Base-by-base conservation (phyloP, 2,329 filamentous ascomycete genomes). In the Cadophora sp. region DNA sequence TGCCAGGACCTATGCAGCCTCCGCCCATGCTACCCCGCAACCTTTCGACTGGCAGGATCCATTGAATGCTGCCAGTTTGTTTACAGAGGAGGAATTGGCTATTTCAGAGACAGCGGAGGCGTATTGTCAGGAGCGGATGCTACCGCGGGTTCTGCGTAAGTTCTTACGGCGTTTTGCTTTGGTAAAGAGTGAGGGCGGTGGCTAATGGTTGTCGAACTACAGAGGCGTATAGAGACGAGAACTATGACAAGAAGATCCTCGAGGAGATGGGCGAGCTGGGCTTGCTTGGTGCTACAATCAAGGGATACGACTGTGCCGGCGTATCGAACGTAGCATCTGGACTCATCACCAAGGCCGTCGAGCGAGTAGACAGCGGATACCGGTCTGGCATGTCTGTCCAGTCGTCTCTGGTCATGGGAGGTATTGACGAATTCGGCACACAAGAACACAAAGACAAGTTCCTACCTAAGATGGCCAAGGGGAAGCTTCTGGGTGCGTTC, bases 381-480 rank as follows among this genome's bases (percentile, higher is more conserved):
- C 88, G 94, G 66, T 96, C 93, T 59, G 94, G 92, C 71, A 96
- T 97, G 91, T 96, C 93, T 7, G 94, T 97, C 22, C 94, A 97
- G 79, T 95, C 92, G 68, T 96, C 94, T 0, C 83, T 97, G n/a
- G 92, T 91, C 24, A 97, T 97, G 94, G 94, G 93, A 24, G 93
- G 92, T 30, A 97, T 97, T 74, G 84, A 94, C 78, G 92, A 96
- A 74, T 95, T 94, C 73, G 94, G 94, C 5, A 89, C 91, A n/a
- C 81, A 90, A 75, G 94, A 97, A 80, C 90, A 93, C 76, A 97
- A 97, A 81, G 90, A 97, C 70, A 91, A 87, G 72, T 94, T 92
- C 73, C 82, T 97, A 16, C 93, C 93, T 0, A 82, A 85, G 18
- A 89, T 97, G 85, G 94, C 93, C 27, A 91, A 92, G 78, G 94